Evolutionary conservation across 2,329 filamentous ascomycete species (phyloP), one percentile per base, ranked within the genome.

Genomic region (Neonectria faginata): DNA sequence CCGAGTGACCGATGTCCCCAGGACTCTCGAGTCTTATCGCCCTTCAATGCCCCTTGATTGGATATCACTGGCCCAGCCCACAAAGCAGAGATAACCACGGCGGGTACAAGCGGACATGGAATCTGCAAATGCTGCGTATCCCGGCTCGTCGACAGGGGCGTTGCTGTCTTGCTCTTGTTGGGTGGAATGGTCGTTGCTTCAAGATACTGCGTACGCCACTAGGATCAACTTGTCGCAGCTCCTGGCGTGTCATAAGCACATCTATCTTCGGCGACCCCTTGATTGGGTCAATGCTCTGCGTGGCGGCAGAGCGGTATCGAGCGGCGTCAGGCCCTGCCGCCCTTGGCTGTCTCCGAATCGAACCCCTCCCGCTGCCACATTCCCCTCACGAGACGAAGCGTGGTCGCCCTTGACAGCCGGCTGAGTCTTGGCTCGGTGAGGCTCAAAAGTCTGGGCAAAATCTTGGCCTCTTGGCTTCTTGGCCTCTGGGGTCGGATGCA

Each of bases 221-320:
- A 44, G 56, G 11, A 42, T 42, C 51, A 52, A 56, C 27, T 47
- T 66, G 42, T 29, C 60, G 54, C 56, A 41, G 31, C 11, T 44
- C 53, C 36, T 42, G 12, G 31, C 27, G 12, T 55, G 67, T 33
- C 41, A 51, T 51, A 52, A 50, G 22, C 31, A 36, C 33, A 53
- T 25, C 25, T 64, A 51, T 67, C 63, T 65, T 71, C 67, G 71
- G 70, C 62, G 50, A 62, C 31, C 65, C 70, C 68, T 73, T 70
- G 61, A 70, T 69, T 69, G 62, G 65, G 18, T 64, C 57, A 25
- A 45, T 62, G 62, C 65, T 61, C 48, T 57, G 50, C 20, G 62
- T 63, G 57, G 60, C 60, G 55, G 62, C 51, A 56, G 29, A 57
- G 50, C 39, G 33, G 59, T 33, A 50, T 50, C 25, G 45, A 47